Evolutionary conservation across 2,329 filamentous ascomycete genomes (phyloP).

Genomic region (Stachybotrys chartarum): DNA sequence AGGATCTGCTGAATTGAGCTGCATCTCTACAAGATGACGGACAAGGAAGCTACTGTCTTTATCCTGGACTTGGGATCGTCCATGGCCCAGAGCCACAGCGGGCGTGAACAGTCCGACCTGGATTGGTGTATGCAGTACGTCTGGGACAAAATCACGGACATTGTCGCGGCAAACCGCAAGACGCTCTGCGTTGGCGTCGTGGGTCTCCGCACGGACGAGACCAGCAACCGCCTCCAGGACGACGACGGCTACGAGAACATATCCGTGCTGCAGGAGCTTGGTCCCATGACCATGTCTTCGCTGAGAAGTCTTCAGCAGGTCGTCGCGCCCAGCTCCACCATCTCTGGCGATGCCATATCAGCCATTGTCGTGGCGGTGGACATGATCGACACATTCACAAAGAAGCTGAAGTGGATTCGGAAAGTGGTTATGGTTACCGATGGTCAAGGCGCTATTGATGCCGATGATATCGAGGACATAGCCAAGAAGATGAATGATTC

Average conservation of each 20-base stretch:
- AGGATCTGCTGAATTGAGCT: too few species aligned
- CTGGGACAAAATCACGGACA: constrained; percentile 80
- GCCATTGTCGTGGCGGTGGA: constrained; percentile 79
- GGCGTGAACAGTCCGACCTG: constrained; percentile 70
- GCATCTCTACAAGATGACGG: constrained; percentile 56
- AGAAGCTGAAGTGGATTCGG: constrained; percentile 73
- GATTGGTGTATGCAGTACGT: constrained; percentile 88
- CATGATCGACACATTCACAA: constrained; percentile 76
- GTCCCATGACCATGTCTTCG: constrained; percentile 55
- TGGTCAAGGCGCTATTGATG: constrained; percentile 65
- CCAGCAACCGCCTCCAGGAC: constrained; percentile 59
- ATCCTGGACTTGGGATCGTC: constrained; percentile 81
- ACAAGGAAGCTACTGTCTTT: constrained; percentile 90
- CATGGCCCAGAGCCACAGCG: constrained; percentile 69
- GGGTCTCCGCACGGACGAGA: constrained; percentile 74
- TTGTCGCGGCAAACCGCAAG: constrained; percentile 59
- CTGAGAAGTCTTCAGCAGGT: constrained; percentile 56
- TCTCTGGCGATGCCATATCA: constrained; percentile 76
- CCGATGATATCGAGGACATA: constrained; percentile 64
- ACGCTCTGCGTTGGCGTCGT: constrained; percentile 71
- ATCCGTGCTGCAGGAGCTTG: constrained; percentile 64
- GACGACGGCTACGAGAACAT: constrained; percentile 77
- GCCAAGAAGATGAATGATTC: constrained; percentile 65
- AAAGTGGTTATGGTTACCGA: constrained; percentile 83
- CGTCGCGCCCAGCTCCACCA: constrained; percentile 61